Conservation (phyloP, 345 rosid species). For the Gossypium herbaceum region DNA sequence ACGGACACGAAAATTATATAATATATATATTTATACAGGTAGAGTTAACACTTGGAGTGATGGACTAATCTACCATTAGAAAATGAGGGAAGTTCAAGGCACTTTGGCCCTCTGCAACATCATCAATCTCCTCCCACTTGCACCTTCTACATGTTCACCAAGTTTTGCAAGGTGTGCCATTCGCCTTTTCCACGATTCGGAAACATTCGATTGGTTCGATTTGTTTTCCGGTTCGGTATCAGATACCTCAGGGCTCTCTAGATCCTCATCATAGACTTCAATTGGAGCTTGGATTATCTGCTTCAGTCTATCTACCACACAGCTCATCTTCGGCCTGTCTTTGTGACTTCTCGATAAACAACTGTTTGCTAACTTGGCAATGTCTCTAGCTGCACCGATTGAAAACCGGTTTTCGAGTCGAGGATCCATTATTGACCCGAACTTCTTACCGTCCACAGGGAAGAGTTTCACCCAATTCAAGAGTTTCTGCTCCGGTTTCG, state of each 20-base stretch:
- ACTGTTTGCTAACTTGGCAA: slow-evolving; percentile 65
- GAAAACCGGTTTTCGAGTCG: slow-evolving; percentile 56
- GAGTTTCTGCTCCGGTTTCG: slow-evolving; percentile 55
- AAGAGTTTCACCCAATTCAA: slow-evolving; percentile 73
- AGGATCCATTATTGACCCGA: slow-evolving; percentile 60
- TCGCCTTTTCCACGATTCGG: slow-evolving; percentile 55
- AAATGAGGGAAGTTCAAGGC: slow-evolving; percentile 15
- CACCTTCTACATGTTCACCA: slow-evolving; percentile 42
- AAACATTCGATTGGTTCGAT: slow-evolving; percentile 7
- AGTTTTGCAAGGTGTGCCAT: slow-evolving; percentile 54
- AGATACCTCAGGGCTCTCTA: slow-evolving; percentile 17
- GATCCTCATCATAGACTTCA: slow-evolving; percentile 14
- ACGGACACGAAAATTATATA: too few species aligned
- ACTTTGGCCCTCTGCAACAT: slow-evolving; percentile 50
- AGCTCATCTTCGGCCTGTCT: slow-evolving; percentile 65
- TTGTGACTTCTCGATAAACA: slow-evolving; percentile 59
- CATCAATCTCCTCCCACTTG: slow-evolving; percentile 43
- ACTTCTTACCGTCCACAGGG: slow-evolving; percentile 56
- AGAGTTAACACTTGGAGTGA: background rate
- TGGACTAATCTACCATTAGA: background rate
- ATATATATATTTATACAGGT: background rate
- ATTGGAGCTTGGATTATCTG: slow-evolving; percentile 41
- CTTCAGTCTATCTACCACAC: slow-evolving; percentile 52
- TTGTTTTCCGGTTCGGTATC: slow-evolving; percentile 23
- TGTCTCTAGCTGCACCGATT: slow-evolving; percentile 41